These are phyloP conservation scores for Camellia granthamiana DNA, from an alignment of 148 eudicot genomes.

Conservation along the genomic window DNA sequence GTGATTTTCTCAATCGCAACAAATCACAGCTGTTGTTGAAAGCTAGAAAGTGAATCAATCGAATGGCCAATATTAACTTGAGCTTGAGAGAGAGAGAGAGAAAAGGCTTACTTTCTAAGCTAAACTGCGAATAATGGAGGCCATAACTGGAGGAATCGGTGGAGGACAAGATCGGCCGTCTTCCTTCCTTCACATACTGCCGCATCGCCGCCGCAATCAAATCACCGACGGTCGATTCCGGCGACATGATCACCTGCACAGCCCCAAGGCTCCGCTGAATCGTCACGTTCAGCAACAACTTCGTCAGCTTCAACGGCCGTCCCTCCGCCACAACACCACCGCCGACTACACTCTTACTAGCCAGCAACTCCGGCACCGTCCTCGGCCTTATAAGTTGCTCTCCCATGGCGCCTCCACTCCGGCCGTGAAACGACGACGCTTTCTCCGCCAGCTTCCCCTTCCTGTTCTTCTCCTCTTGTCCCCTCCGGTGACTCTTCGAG, in stretches of 20 bases:
- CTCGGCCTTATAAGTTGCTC: slow-evolving; percentile 44
- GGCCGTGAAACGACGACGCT: slow-evolving; percentile 53
- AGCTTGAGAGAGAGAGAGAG: neutral
- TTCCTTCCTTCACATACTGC: slow-evolving; percentile 58
- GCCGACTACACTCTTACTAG: neutral
- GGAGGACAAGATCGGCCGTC: slow-evolving; percentile 44
- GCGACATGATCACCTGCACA: slow-evolving; percentile 53
- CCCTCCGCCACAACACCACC: neutral
- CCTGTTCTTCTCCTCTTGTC: slow-evolving; percentile 18
- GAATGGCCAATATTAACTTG: neutral
- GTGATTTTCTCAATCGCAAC: too few relatives aligned
- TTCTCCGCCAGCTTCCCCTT: slow-evolving; percentile 31
- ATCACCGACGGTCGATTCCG: slow-evolving; percentile 56
- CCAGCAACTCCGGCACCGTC: slow-evolving; percentile 56
- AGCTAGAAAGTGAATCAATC: neutral
- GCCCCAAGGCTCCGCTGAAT: slow-evolving; percentile 68
- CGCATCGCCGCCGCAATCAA: slow-evolving; percentile 48
- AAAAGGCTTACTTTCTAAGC: slow-evolving; percentile 57
- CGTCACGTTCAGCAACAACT: slow-evolving; percentile 61
- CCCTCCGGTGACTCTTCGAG: slow-evolving; percentile 33
- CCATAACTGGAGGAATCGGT: slow-evolving; percentile 32
- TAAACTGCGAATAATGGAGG: slow-evolving; percentile 79
- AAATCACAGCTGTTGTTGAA: too few relatives aligned
- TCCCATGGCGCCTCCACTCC: slow-evolving; percentile 5
- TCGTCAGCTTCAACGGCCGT: slow-evolving; percentile 41